phyloP scores from a whole-genome alignment of 2,329 filamentous ascomycete species.

The Cladosporium sp. region DNA sequence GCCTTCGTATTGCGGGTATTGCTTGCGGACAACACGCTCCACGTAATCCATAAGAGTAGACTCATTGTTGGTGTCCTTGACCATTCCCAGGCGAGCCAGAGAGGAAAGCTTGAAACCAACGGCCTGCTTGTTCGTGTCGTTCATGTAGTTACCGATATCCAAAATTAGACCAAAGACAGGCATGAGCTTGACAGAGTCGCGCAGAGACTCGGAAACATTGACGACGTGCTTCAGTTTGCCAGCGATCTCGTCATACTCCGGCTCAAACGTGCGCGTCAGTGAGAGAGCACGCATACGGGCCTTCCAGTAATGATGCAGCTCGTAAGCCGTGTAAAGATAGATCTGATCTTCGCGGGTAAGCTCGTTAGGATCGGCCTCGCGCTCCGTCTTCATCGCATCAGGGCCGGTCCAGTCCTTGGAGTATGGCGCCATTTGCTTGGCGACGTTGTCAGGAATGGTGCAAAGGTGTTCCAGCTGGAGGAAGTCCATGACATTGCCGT shows the following conservation, averaged over 20 bases:
- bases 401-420: conserved; percentile 95
- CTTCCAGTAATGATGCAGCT: conserved; percentile 98
- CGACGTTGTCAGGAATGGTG: conserved; percentile 83
- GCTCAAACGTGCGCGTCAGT: conserved; percentile 77
- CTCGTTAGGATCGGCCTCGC: conserved; percentile 82
- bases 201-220: conserved; percentile 78
- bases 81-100: conserved; percentile 87
- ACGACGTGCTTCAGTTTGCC: conserved; percentile 83
- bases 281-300: conserved; percentile 88
- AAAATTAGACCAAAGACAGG: conserved; percentile 94
- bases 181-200: conserved; percentile 90
- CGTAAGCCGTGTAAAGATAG: conserved; percentile 87
- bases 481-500: conserved; percentile 93
- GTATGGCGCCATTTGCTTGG: conserved; percentile 91
- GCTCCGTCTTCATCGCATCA: conserved; percentile 68
- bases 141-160: conserved; percentile 99
- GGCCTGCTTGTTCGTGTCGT: conserved; percentile 97
- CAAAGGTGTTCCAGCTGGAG: conserved; percentile 88
- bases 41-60: conserved; percentile 93
- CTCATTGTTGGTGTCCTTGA: conserved; percentile 99
- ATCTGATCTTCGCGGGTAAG: conserved; percentile 94
- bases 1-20: conserved; percentile 92
- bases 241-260: conserved; percentile 88
- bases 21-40: conserved; percentile 91
- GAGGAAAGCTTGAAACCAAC: conserved; percentile 97